Base-by-base conservation (phyloP, 177 flowering plant genomes). In the Tripterygium wilfordii region DNA sequence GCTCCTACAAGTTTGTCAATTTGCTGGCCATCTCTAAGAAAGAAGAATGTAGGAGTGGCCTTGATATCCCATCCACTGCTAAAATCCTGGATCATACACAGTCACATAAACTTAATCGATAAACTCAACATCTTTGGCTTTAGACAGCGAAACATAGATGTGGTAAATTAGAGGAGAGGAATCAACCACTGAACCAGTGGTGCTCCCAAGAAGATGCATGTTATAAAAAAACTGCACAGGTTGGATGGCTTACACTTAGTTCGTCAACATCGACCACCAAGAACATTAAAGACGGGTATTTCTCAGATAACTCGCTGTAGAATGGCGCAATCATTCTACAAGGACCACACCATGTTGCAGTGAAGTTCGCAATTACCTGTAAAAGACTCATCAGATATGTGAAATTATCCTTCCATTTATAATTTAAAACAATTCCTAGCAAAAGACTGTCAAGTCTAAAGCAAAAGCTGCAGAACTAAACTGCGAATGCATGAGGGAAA, bases 341-440 rank as follows among this genome's bases (percentile, higher is more conserved):
- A 16, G 99, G 99, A 61, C 88, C 94, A 64, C 99, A 92, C 99
- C 99, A 92, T 32, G 88, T 54, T 54, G 99, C 99, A 62, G 89
- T 89, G 58, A 92, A 92, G 50, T 92, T 92, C 12, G 79, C 92
- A 49, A 89, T 32, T 32, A 87, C 84, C 99, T 92, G 88, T 61
- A 28, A 37, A n/a, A n/a, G n/a, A n/a, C n/a, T n/a, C n/a, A n/a
- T n/a, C n/a, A n/a, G n/a, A n/a, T n/a, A n/a, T n/a, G n/a, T n/a
- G n/a, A n/a, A n/a, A n/a, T n/a, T n/a, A n/a, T n/a, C n/a, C n/a
- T n/a, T n/a, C n/a, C n/a, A n/a, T n/a, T n/a, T n/a, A n/a, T n/a
- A n/a, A n/a, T n/a, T n/a, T n/a, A n/a, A n/a, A n/a, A n/a, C n/a
- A n/a, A n/a, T n/a, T n/a, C n/a, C n/a, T n/a, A n/a, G n/a, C n/a